These are phyloP conservation scores for Albatrellus sp. DNA, from an alignment of 1,284 basidiomycete species.

Conservation along the genomic window DNA sequence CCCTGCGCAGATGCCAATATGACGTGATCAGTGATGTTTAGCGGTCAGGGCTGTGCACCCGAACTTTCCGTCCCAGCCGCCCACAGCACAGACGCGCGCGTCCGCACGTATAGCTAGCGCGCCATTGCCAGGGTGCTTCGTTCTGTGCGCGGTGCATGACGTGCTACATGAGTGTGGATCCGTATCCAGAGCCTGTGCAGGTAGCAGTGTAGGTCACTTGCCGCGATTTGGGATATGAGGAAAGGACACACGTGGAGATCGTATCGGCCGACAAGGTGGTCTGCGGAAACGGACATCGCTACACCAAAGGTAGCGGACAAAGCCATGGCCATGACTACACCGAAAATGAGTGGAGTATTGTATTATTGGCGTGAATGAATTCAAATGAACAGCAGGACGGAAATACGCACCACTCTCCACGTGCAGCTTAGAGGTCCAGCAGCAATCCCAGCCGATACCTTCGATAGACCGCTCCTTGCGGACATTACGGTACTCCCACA, in stretches of 20 bases:
- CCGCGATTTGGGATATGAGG: neutral
- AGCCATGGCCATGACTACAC: constrained; percentile 74
- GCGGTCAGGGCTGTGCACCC: constrained; percentile 14
- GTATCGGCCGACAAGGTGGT: constrained; percentile 68
- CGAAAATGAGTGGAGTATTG: neutral
- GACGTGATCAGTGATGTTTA: too few relatives aligned
- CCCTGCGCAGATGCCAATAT: constrained; percentile 27
- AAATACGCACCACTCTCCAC: constrained; percentile 58
- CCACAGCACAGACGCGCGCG: constrained; percentile 67
- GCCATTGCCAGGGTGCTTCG: constrained; percentile 72
- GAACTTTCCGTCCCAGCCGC: constrained; percentile 84
- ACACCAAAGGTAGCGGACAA: constrained; percentile 47
- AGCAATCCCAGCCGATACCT: constrained; percentile 57
- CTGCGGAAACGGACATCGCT: constrained; percentile 74
- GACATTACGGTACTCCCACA: constrained; percentile 38
- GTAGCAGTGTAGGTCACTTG: too few relatives aligned
- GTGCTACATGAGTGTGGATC: constrained; percentile 8
- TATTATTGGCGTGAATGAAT: neutral
- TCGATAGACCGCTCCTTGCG: constrained; percentile 43
- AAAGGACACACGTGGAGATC: constrained; percentile 36
- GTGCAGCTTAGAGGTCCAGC: constrained; percentile 65
- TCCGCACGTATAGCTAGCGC: constrained; percentile 65
- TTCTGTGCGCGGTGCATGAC: constrained; percentile 30
- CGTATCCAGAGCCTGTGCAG: constrained; percentile 3
- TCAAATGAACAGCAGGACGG: neutral